phyloP scores from a whole-genome alignment of 495 filamentous ascomycete species.

The Amniculicola lignicola region DNA sequence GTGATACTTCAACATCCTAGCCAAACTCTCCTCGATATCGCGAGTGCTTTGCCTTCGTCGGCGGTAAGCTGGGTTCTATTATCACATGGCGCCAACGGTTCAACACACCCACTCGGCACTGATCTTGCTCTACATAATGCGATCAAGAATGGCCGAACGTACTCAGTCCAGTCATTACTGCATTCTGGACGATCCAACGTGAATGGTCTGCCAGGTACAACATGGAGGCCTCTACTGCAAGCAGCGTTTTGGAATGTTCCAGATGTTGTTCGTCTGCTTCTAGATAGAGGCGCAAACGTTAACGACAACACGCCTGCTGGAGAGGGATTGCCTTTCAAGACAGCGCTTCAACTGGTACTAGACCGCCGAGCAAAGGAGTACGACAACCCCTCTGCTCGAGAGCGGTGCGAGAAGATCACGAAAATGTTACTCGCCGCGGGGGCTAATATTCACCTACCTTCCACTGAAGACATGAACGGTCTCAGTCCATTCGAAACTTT shows the following conservation, averaged over 20 bases:
- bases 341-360: conserved; percentile 20
- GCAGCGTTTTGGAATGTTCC: conserved; percentile 26
- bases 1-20: conserved; percentile 20
- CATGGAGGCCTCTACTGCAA: conserved; percentile 26
- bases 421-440: conserved; percentile 35
- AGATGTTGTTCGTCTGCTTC: conserved; percentile 20
- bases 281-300: conserved; percentile 25
- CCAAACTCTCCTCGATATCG: conserved; percentile 29
- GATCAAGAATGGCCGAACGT: conserved; percentile 24
- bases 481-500: conserved; percentile 24
- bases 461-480: conserved; percentile 1
- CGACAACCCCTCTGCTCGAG: neutral
- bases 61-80: conserved; percentile 18
- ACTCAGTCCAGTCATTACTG: conserved; percentile 22
- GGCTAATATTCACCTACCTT: conserved; percentile 20
- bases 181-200: conserved; percentile 1
- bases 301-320: conserved; percentile 4
- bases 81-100: conserved; percentile 16
- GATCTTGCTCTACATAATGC: conserved; percentile 29
- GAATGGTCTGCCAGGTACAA: conserved; percentile 8
- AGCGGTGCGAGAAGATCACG: conserved; percentile 14
- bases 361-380: conserved; percentile 18
- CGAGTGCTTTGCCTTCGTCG: conserved; percentile 10
- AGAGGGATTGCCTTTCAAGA: conserved; percentile 10
- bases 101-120: conserved; percentile 22